Percentiles rank a stretch among this genome's conserved stretches.
These are phyloP conservation scores for Sclerotinia glacialis DNA, from an alignment of 2,329 filamentous ascomycete species.

Conservation along the genomic window DNA sequence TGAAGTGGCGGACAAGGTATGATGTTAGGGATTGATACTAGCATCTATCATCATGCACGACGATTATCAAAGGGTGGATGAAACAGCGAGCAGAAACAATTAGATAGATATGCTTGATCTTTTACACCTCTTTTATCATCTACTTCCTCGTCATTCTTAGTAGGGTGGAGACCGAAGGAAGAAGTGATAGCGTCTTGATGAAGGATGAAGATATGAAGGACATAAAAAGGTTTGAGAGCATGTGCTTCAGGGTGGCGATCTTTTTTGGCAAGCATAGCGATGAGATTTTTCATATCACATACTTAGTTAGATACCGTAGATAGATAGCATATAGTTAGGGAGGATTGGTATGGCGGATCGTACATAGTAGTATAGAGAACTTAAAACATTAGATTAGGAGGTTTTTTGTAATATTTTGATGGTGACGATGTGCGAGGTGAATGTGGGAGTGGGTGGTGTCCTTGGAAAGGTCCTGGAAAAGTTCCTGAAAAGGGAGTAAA, in stretches of 20 bases:
- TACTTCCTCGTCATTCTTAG: not conserved
- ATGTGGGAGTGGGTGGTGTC: not conserved
- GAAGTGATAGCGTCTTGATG: not conserved
- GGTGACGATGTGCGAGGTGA: not conserved
- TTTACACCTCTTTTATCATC: constrained; percentile 2
- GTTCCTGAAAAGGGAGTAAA: too few species aligned
- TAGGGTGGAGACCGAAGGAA: not conserved
- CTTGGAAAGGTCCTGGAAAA: too few species aligned
- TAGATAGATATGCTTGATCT: constrained; percentile 23
- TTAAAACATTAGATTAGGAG: not conserved
- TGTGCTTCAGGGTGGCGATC: not conserved
- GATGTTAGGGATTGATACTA: constrained; percentile 5
- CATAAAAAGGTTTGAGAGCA: not conserved
- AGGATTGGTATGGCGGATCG: not conserved
- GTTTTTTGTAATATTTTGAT: not conserved
- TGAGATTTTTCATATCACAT: constrained; percentile 1
- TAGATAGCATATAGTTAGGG: constrained; percentile 4
- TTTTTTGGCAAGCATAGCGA: constrained; percentile 6
- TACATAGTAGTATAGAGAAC: constrained; percentile 1
- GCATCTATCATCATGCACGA: constrained; percentile 4
- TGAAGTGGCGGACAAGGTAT: not conserved
- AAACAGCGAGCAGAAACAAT: constrained; percentile 5
- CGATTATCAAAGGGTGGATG: not conserved
- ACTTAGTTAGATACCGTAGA: constrained; percentile 14
- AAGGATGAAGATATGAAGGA: not conserved